phyloP scores from a whole-genome alignment of 768 basidiomycete species.

The Collybiopsis confluens region DNA sequence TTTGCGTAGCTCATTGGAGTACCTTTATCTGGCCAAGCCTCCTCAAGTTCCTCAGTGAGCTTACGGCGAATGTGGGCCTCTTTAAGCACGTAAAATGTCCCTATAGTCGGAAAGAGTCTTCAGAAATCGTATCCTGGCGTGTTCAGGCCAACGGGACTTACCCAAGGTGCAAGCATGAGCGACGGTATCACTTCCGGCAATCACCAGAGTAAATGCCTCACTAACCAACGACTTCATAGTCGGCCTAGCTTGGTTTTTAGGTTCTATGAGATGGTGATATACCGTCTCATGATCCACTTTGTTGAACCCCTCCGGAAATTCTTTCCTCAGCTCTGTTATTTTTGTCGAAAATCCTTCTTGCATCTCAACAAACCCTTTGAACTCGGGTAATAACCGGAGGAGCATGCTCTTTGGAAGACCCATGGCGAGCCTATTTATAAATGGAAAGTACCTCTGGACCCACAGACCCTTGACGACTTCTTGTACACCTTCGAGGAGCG shows the following conservation, averaged over 20 bases:
- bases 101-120: constrained; percentile 6
- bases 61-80: constrained; percentile 14
- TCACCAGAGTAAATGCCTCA: constrained; percentile 1
- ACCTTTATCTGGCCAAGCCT: constrained; percentile 31
- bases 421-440: background rate
- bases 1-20: constrained; percentile 20
- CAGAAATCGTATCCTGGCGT: too few species aligned
- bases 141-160: too few species aligned
- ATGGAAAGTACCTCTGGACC: constrained; percentile 4
- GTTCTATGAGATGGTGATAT: constrained; percentile 6
- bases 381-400: background rate
- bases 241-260: background rate
- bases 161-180: constrained; percentile 19
- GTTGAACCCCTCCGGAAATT: background rate
- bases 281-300: constrained; percentile 7
- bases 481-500: constrained; percentile 7
- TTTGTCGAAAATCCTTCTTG: background rate
- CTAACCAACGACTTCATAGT: background rate
- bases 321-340: background rate
- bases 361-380: background rate
- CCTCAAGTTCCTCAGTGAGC: constrained; percentile 23
- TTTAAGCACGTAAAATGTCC: constrained; percentile 22
- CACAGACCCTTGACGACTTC: background rate
- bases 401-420: background rate
- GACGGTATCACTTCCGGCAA: constrained; percentile 22